Conservation (phyloP, 129 eudicot species). For the Tagetes erecta region DNA sequence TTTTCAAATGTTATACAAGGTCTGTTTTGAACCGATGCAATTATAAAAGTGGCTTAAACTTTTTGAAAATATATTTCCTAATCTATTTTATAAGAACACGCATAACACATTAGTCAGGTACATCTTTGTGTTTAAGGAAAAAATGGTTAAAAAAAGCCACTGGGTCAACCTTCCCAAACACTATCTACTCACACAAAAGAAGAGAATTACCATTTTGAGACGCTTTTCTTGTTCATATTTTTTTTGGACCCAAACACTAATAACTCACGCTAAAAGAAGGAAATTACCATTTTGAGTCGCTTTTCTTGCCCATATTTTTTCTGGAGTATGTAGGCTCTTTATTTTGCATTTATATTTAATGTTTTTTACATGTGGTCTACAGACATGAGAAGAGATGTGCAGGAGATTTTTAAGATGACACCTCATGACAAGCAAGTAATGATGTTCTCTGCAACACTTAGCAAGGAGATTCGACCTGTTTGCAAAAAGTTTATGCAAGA, state of each 20-base stretch:
- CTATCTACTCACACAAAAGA: neutral
- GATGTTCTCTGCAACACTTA: constrained; percentile 97
- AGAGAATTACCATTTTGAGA: neutral
- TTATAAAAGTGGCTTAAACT: neutral
- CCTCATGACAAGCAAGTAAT: constrained; percentile 99
- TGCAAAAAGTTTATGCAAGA: constrained; percentile 99
- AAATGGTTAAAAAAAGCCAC: neutral
- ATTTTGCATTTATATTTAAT: neutral
- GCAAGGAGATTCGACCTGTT: constrained; percentile 98
- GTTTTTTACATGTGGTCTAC: constrained; percentile 19
- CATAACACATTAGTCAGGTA: neutral
- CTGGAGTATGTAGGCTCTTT: neutral
- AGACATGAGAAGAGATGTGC: constrained; percentile 98
- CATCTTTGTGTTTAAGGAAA: neutral
- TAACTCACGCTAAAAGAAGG: neutral
- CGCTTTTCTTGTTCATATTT: neutral
- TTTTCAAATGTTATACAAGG: neutral
- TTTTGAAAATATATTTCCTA: neutral
- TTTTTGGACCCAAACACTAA: neutral
- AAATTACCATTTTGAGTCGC: neutral
- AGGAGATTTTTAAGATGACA: constrained; percentile 92
- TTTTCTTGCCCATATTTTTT: neutral
- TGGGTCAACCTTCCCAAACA: neutral
- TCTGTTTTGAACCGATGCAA: neutral
- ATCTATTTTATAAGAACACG: neutral